Evolutionary conservation across 2,329 filamentous ascomycete genomes (phyloP).

Genomic region (Aurifilum marmelostoma): DNA sequence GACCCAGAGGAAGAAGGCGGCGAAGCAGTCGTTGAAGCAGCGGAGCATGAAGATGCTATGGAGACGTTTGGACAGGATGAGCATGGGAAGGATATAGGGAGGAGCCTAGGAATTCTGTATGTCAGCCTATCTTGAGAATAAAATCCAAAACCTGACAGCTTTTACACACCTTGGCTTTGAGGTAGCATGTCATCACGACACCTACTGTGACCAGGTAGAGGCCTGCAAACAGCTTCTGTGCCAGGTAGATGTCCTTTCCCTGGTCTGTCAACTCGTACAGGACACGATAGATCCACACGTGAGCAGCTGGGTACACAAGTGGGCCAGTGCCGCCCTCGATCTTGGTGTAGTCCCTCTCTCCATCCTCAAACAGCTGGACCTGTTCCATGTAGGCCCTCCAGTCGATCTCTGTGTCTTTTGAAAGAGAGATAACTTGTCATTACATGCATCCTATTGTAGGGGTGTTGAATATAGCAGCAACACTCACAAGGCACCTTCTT

Average conservation of each 20-base stretch:
- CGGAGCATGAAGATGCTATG: constrained; percentile 93
- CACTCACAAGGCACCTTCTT: constrained; percentile 80
- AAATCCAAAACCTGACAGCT: neutral
- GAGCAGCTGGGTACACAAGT: constrained; percentile 90
- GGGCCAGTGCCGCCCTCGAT: constrained; percentile 90
- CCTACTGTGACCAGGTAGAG: constrained; percentile 78
- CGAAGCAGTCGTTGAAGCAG: constrained; percentile 95
- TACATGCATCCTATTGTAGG: neutral
- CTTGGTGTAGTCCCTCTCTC: constrained; percentile 85
- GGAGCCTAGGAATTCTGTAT: constrained; percentile 71
- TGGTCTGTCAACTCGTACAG: constrained; percentile 78
- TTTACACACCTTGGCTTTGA: constrained; percentile 64
- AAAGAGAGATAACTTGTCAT: neutral
- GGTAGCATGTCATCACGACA: constrained; percentile 82
- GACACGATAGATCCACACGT: constrained; percentile 86
- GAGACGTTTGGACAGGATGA: constrained; percentile 86
- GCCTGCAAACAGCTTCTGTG: constrained; percentile 81
- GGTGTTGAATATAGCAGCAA: no score
- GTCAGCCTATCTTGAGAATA: no score
- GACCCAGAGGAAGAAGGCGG: constrained; percentile 79
- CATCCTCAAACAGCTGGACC: constrained; percentile 74
- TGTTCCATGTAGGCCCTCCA: constrained; percentile 98
- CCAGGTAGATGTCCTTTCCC: constrained; percentile 74
- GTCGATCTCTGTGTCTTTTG: constrained; percentile 89
- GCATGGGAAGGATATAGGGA: constrained; percentile 82